Conservation (phyloP, 352 stramenopile species). For the Globisporangium heterothallicum region DNA sequence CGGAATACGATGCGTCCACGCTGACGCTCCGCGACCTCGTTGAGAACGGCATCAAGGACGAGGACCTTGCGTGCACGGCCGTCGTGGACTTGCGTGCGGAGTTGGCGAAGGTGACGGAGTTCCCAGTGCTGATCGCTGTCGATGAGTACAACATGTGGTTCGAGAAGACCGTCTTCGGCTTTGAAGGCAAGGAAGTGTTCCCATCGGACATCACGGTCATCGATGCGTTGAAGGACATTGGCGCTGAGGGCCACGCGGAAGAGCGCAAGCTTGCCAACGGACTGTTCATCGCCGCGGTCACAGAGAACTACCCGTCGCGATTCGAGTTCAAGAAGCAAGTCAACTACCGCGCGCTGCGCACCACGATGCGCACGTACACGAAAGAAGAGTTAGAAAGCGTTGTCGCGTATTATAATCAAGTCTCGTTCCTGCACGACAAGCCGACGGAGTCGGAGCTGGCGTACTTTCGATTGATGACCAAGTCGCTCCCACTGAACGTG, state of each 20-base stretch:
- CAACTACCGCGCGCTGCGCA: constrained; percentile 67
- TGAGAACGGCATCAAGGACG: constrained; percentile 72
- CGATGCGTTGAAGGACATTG: constrained; percentile 67
- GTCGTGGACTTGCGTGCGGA: constrained; percentile 79
- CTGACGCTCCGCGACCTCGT: constrained; percentile 78
- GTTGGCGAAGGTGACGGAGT: constrained; percentile 74
- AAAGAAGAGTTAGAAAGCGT: constrained; percentile 67
- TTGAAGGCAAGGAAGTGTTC: constrained; percentile 70
- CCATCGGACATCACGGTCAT: constrained; percentile 80
- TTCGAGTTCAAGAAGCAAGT: constrained; percentile 79
- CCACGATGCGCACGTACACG: constrained; percentile 76
- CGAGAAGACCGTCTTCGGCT: constrained; percentile 81
- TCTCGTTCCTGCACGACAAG: constrained; percentile 41
- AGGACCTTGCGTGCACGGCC: constrained; percentile 73
- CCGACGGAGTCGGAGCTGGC: constrained; percentile 62
- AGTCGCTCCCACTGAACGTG: constrained; percentile 70
- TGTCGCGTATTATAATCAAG: constrained; percentile 84
- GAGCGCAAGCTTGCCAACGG: constrained; percentile 72
- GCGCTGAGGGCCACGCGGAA: constrained; percentile 46
- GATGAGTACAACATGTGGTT: constrained; percentile 90
- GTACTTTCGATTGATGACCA: constrained; percentile 86
- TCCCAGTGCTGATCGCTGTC: constrained; percentile 80
- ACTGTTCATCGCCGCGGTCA: constrained; percentile 74
- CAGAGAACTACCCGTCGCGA: constrained; percentile 79
- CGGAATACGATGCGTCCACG: constrained; percentile 43